phyloP scores from a whole-genome alignment of 1,284 basidiomycete species.

The Cystobasidium sp. region DNA sequence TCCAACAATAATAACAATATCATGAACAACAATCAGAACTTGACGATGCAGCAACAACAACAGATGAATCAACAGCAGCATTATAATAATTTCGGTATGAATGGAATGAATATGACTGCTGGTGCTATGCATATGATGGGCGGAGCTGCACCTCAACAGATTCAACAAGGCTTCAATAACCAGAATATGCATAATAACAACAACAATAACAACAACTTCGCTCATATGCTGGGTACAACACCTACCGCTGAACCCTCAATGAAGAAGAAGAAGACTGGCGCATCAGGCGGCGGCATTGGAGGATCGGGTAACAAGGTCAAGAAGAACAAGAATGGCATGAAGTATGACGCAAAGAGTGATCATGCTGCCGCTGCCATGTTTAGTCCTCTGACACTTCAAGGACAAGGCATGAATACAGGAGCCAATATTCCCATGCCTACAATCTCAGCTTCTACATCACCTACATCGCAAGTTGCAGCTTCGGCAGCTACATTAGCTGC shows the following conservation, averaged over 20 bases:
- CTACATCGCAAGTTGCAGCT: conserved; percentile 28
- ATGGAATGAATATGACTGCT: conserved; percentile 1
- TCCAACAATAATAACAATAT: neutral
- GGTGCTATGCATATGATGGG: conserved; percentile 15
- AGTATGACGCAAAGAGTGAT: conserved; percentile 27
- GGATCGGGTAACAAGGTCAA: conserved; percentile 7
- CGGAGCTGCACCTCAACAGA: neutral
- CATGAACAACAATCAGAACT: neutral
- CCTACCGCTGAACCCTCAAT: conserved; percentile 29
- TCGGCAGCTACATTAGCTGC: conserved; percentile 40
- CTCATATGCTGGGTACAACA: conserved; percentile 27
- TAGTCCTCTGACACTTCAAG: conserved; percentile 28
- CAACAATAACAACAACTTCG: conserved; percentile 18
- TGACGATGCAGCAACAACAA: conserved; percentile 3
- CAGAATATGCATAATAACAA: neutral
- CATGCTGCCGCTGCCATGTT: conserved; percentile 41
- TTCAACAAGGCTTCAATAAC: conserved; percentile 13
- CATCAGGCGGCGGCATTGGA: neutral
- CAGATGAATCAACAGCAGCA: conserved; percentile 4
- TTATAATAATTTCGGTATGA: neutral
- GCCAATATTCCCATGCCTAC: conserved; percentile 38
- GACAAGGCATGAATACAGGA: neutral
- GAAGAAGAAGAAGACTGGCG: conserved; percentile 21
- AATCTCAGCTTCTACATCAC: conserved; percentile 36
- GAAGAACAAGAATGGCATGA: conserved; percentile 3